Base-by-base conservation (phyloP, 768 basidiomycete genomes). In the Strobilomyces confusus region DNA sequence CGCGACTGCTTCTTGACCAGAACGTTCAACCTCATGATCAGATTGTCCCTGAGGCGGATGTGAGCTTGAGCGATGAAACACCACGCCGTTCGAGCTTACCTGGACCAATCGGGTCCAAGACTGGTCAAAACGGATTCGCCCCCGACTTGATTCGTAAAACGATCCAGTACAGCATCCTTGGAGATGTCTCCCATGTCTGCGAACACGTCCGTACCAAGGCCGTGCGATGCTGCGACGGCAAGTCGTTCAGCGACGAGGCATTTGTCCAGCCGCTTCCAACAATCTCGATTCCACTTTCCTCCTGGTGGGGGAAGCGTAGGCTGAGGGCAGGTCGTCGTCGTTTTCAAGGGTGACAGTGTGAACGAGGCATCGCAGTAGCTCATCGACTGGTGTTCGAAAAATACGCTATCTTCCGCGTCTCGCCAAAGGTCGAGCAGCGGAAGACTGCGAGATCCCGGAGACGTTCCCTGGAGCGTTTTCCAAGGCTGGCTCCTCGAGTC, bases 231-330 rank as follows among this genome's bases (percentile, higher is more conserved):
- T 3, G 75, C 81, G 43, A 80, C 58, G 3, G 77, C 75, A 14
- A 87, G 67, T 30, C 87, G 74, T 64, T 86, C 82, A 49, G 88
- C 86, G 12, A 86, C 85, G 57, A 92, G 86, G 61, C 87, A 89
- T 22, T 80, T 80, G 67, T 93, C 91, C 45, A 94, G 74, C 44
- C 75, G 63, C 66, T 87, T 91, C 91, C 91, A 94, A 48, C 92
- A 87, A 20, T 80, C 79, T 62, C 85, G 86, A 4, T 77, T 75
- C 91, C 91, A 94, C 37, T 69, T 71, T 14, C 71, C 58, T 13
- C 48, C 41, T 1, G 14, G 25, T 36, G 61, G 57, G 9, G 58
- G 56, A 17, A 55, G 36, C 0, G 44, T n/a, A 23, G 51, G 41
- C n/a, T 44, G 48, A 5, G 48, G 37, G 12, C 0, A 22, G 33